Evolutionary conservation across 805 yeast species (phyloP), one percentile per base, ranked within the genome.

Genomic region (Sugiyamaella smithiae): DNA sequence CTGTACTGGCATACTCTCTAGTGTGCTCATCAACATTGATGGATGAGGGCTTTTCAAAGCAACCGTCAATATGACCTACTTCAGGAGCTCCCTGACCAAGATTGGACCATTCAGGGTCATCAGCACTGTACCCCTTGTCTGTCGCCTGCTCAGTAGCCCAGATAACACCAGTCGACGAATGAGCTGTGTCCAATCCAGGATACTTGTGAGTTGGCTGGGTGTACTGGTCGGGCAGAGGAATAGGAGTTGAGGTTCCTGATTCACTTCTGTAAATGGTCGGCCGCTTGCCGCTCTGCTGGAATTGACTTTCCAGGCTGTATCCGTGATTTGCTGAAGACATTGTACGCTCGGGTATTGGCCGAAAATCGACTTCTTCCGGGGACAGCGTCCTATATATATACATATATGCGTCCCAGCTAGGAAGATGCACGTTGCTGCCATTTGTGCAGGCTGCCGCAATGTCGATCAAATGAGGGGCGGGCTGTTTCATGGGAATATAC

Each of bases 31-130:
- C 70, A 12, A 79, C 67, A 0, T 75, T 73, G 24, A 79, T 65
- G 5, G 69, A 56, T 0, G 67, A 67, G 2, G 84, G 84, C 61
- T 82, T 67, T 46, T 70, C 68, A 60, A 78, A 77, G 26, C 82
- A 78, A 2, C 84, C 84, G 1, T 78, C 78, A 40, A 79, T 67
- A 42, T 76, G 80, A 19, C 83, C 83, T 46, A 78, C 82, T 59
- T 79, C 84, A 2, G 84, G 84, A 49, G 81, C 80, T 42, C 84
- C 84, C 60, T 79, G 84, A 37, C 84, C 84, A 61, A 79, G 67
- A 60, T 79, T 79, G 32, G 81, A 77, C 84, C 84, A 79, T 19
- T 57, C 58, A 6, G 60, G 62, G 46, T 61, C 64, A 19, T 66
- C 71, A 9, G 68, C 67, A 48, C 63, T 66, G 58, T 67, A 79